phyloP scores from a whole-genome alignment of 768 basidiomycete genomes.

The Mrakia gelida region DNA sequence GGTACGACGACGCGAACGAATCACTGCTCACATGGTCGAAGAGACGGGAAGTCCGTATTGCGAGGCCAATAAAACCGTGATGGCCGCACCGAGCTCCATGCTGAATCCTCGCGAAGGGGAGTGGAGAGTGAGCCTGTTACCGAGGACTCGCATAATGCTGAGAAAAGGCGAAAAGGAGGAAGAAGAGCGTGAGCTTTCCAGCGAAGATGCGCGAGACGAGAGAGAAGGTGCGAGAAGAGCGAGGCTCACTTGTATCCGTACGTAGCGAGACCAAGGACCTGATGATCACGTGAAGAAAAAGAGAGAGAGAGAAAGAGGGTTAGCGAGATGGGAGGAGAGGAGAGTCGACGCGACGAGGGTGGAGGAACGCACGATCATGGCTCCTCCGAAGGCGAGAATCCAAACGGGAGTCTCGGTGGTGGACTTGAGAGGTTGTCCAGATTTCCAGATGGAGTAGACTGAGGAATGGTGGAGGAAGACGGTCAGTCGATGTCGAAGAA shows the following conservation, averaged over 20 bases:
- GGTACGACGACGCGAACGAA: no score
- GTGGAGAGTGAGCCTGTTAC: constrained; percentile 48
- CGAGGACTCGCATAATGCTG: constrained; percentile 47
- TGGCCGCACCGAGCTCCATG: constrained; percentile 50
- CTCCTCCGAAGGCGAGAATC: constrained; percentile 46
- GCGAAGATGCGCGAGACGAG: no score
- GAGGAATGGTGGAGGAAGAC: constrained; percentile 17
- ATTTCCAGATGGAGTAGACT: constrained; percentile 44
- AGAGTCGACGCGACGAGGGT: no score
- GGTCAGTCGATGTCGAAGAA: not conserved
- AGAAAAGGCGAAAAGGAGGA: no score
- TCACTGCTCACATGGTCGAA: constrained; percentile 48
- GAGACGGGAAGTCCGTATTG: constrained; percentile 44
- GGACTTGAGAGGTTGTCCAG: constrained; percentile 37
- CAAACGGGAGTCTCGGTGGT: constrained; percentile 45
- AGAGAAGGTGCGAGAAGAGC: no score
- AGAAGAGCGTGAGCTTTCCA: no score
- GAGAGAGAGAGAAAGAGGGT: no score
- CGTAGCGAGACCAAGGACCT: constrained; percentile 41
- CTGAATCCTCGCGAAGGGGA: constrained; percentile 49
- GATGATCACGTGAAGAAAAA: no score
- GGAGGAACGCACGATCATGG: constrained; percentile 29
- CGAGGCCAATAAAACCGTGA: constrained; percentile 50
- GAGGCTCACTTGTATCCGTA: constrained; percentile 48
- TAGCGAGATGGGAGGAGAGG: no score